Evolutionary conservation across 257 asterid species (phyloP).

Genomic region (Rubia yunnanensis): DNA sequence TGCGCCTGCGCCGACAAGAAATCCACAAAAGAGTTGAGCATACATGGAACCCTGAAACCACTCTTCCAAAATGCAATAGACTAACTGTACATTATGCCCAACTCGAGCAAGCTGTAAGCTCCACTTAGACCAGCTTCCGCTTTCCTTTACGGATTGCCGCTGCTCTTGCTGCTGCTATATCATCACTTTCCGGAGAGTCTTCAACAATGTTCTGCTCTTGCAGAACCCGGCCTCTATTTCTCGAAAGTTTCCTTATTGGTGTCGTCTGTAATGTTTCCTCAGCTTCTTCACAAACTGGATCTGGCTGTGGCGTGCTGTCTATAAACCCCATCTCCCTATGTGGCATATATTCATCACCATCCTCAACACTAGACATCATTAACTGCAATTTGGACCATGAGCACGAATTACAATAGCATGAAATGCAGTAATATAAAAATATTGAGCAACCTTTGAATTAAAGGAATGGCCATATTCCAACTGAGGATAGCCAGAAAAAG

Average conservation of each 20-base stretch:
- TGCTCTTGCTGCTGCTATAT: conserved; percentile 24
- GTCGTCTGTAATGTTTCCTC: conserved; percentile 44
- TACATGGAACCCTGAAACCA: conserved; percentile 1
- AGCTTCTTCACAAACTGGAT: conserved; percentile 24
- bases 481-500: background rate
- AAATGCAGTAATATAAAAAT: background rate
- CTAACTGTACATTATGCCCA: conserved; percentile 5
- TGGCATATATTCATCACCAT: conserved; percentile 88
- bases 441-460: background rate
- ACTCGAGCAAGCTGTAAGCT: background rate
- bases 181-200: conserved; percentile 75
- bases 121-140: conserved; percentile 36
- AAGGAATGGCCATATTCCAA: background rate
- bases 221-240: conserved; percentile 83
- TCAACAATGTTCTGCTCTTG: conserved; percentile 73
- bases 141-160: conserved; percentile 62
- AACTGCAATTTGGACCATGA: conserved; percentile 36
- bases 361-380: conserved; percentile 59
- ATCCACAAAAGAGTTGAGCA: background rate
- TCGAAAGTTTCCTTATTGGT: conserved; percentile 77
- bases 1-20: conserved; percentile 23
- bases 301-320: conserved; percentile 17
- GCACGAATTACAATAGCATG: background rate
- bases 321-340: conserved; percentile 33
- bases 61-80: background rate